Base-by-base conservation (phyloP, 2,329 filamentous ascomycete genomes). In the Colletotrichum australisinense region DNA sequence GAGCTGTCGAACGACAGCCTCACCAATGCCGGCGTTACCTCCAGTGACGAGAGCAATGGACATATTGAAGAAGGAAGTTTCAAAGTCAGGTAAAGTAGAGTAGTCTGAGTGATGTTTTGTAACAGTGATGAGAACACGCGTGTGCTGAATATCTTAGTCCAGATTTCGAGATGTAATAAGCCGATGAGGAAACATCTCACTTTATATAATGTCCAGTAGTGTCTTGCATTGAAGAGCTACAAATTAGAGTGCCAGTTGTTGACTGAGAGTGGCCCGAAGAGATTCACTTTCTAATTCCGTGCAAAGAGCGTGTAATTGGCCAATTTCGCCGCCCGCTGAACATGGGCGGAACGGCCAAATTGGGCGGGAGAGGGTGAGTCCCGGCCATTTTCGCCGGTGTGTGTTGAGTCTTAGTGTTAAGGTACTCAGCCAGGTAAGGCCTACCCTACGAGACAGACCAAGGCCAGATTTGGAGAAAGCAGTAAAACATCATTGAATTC, bases 1-100 rank as follows among this genome's bases (percentile, higher is more conserved):
- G 4, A 82, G 75, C 22, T 69, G 55, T 6, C 59, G 69, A 35
- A 71, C 72, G 16, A 65, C 64, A 11, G 59, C 69, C 58, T 69
- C 63, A 28, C 69, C 64, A 26, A 74, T 74, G 19, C 69, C 72
- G 6, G 69, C 8, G n/a, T 74, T 74, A 14, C 68, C 64, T 56
- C 72, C 72, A 6, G 64, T 74, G 49, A 73, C 55, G 16, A 74
- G 64, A 38, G 63, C 69, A 12, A 73, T 19, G n/a, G 35, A 14
- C 65, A 72, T 72, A 5, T 12, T 30, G n/a, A 4, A 14, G 9
- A 28, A 46, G 7, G 35, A 12, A 4, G 24, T 9, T 28, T 5
- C 6, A 22, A 32, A 32, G 30, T 32, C 32, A 19, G 14, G 38
- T 11, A 5, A 9, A 52, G n/a, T n/a, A 11, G 5, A 42, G 6